Base-by-base conservation (phyloP, 1,139 yeast species). In the Pichia sp. region DNA sequence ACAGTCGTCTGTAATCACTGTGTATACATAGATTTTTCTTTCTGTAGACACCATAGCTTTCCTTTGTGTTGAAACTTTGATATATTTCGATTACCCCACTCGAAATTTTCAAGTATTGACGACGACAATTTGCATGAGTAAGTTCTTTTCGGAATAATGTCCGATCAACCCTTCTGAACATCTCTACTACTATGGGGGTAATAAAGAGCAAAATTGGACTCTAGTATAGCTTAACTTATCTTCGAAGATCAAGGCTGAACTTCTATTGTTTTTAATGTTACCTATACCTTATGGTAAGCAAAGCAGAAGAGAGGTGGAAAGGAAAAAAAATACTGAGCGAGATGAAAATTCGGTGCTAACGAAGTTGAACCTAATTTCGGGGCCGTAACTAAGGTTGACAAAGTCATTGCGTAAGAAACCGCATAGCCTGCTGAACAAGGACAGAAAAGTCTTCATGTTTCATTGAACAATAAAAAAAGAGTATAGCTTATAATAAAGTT, bases 101-200 rank as follows among this genome's bases (percentile, higher is more conserved):
- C 43, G 45, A 48, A 48, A 36, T 19, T 34, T 40, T 48, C 49
- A 32, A 8, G n/a, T 26, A n/a, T 16, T 46, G 26, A 7, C 15
- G 23, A 15, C 42, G 38, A 45, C 36, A 13, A 32, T 32, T 32
- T 32, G 36, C 36, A 32, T 8, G 13, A 13, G 13, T 13, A 13
- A 32, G 36, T 32, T 13, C 36, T 32, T 32, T 32, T 32, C 36
- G 36, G 36, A 32, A 32, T 10, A 32, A 13, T 32, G 36, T 32
- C 36, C 36, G 36, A 13, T 32, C 36, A 32, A 32, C 10, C 36
- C 13, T 8, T 13, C 36, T 32, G 13, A 32, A 32, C 36, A 32
- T 32, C 36, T 23, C 26, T 23, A 23, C 26, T 23, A 32, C 36
- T 32, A n/a, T n/a, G n/a, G 26, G 26, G 26, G 26, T 23, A 23